A percentile compares a stretch with the other conserved stretches of the same genome.
Evolutionary conservation across 441 rosid species (phyloP).

Genomic region (Hura crepitans): DNA sequence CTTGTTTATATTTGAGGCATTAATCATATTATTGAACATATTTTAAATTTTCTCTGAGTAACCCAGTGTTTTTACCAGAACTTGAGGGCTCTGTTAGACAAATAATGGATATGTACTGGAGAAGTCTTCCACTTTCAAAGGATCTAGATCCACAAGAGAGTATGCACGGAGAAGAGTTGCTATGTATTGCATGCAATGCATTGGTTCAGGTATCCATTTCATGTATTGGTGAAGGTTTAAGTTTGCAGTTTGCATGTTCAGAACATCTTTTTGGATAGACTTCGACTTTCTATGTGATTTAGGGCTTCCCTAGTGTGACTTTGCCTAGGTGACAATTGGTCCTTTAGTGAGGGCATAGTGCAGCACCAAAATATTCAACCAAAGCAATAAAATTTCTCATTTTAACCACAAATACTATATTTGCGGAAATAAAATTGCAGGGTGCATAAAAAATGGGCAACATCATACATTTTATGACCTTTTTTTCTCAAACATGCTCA

Average conservation of each 20-base stretch:
- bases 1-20: neutral
- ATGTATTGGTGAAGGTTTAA: neutral
- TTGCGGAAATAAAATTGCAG: too few relatives aligned
- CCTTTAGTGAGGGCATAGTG: neutral
- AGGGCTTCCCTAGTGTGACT: neutral
- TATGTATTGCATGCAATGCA: conserved; percentile 62
- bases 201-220: conserved; percentile 74
- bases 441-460: too few relatives aligned
- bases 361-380: neutral
- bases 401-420: neutral
- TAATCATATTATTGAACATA: conserved; percentile 6
- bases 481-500: too few relatives aligned
- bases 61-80: conserved; percentile 45
- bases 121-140: conserved; percentile 78
- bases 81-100: conserved; percentile 55
- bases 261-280: conserved; percentile 7
- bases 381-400: neutral
- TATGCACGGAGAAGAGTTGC: conserved; percentile 94
- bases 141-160: conserved; percentile 92
- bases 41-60: conserved; percentile 18
- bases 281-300: neutral
- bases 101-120: conserved; percentile 68
- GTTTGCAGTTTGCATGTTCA: neutral
- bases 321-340: too few relatives aligned
- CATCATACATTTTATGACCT: too few relatives aligned